Evolutionary conservation across 441 rosid genomes (phyloP).

Genomic region (Pelargonium myrrhifolium): DNA sequence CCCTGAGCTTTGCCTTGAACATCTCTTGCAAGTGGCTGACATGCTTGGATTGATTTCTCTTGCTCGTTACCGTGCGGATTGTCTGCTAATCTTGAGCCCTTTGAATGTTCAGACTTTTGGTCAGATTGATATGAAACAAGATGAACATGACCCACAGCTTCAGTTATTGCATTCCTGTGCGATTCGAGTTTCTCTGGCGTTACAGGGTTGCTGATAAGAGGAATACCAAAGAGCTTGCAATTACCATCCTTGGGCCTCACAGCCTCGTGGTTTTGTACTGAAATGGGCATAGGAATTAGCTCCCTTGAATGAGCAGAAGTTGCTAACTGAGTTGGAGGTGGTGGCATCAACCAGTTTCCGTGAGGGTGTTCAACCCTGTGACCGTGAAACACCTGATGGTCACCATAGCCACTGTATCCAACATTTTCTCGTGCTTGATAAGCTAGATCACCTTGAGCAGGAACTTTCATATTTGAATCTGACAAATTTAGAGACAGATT

Average conservation of each 20-base stretch:
- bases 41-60: constrained; percentile 11
- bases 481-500: constrained; percentile 53
- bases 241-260: constrained; percentile 43
- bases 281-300: constrained; percentile 9
- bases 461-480: constrained; percentile 35
- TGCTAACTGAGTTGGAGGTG: constrained; percentile 44
- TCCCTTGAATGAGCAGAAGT: constrained; percentile 39
- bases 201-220: constrained; percentile 44
- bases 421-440: constrained; percentile 40
- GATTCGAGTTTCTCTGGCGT: constrained; percentile 22
- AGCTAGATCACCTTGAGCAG: constrained; percentile 31
- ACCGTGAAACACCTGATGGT: constrained; percentile 43
- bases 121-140: constrained; percentile 1
- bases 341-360: constrained; percentile 51
- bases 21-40: constrained; percentile 16
- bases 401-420: constrained; percentile 39
- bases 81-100: background rate
- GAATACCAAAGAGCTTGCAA: constrained; percentile 90
- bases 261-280: constrained; percentile 35
- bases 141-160: constrained; percentile 28
- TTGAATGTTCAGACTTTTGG: constrained; percentile 5
- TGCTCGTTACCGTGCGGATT: constrained; percentile 7
- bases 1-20: constrained; percentile 14
- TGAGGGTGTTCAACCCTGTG: constrained; percentile 43
- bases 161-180: constrained; percentile 17